Evolutionary conservation across 1,284 basidiomycete genomes (phyloP), one percentile per base, ranked within the genome.

Genomic region (Rhodotorula sp.): DNA sequence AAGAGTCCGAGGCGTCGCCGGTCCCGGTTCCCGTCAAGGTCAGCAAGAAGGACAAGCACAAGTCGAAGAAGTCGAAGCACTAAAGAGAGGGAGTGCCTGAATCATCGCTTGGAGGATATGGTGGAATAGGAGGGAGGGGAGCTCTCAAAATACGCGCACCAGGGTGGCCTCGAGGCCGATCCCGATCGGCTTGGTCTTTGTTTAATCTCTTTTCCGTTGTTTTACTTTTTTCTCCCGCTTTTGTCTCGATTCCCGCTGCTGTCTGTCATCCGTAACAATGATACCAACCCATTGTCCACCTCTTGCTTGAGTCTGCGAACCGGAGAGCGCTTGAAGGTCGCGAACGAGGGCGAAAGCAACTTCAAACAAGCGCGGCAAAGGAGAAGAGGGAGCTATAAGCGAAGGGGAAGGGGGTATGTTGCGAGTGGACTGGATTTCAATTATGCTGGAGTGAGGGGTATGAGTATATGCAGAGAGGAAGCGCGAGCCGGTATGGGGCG

Each of bases 21-120:
- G 59, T 65, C 31, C 47, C 60, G 29, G 67, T 67, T 62, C 67
- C 69, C 60, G 54, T 56, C 59, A 70, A 68, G 68, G 68, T 70
- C 66, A 43, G 23, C 39, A 74, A 76, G 66, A 67, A 63, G 57
- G 65, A 69, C 61, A 74, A 71, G 61, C 64, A 58, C 62, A 69
- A 70, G 58, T 29, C 51, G 58, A 71, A 71, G 59, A 71, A 73
- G 66, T 29, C 60, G 48, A 71, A 68, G 69, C 57, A 64, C 60
- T 62, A 26, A 56, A 56, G 49, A 56, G 49, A 51, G 49, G 49
- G 49, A 18, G 23, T 21, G 39, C 39, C 39, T 43, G 39, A 12
- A 43, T 12, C 39, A 43, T 43, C 39, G 39, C 39, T 43, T 43
- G 39, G 10, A 43, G 39, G 10, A 43, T 43, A 43, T 14, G 39